A percentile compares a stretch with the other conserved stretches of the same genome.
These are phyloP conservation scores for Cydonia oblonga DNA, from an alignment of 331 rosid genomes.

Conservation along the genomic window DNA sequence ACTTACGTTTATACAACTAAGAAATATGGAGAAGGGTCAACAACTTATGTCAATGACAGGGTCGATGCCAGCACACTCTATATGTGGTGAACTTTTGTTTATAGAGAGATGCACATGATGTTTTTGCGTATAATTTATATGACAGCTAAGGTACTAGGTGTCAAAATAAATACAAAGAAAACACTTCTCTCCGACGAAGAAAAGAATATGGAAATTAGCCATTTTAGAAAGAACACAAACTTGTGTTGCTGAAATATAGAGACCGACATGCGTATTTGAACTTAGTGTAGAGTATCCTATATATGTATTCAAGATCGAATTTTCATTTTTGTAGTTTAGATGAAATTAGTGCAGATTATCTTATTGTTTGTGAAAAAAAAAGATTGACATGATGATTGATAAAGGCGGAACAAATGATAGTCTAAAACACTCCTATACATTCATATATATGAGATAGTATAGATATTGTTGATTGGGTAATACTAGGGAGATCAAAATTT, in stretches of 20 bases:
- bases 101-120: neutral
- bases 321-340: no score
- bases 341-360: no score
- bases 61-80: conserved; percentile 43
- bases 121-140: neutral
- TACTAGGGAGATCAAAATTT: no score
- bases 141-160: conserved; percentile 22
- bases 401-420: no score
- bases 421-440: no score
- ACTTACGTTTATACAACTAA: conserved; percentile 15
- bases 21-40: neutral
- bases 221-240: neutral
- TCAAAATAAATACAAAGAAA: neutral
- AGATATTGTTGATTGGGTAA: no score
- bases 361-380: no score
- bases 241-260: neutral
- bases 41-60: conserved; percentile 1
- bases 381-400: no score
- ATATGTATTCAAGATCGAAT: no score
- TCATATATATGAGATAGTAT: no score
- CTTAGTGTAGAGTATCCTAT: no score
- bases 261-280: neutral
- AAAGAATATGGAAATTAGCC: neutral
- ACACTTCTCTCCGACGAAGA: neutral
- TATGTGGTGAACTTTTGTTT: conserved; percentile 47